Percentiles rank a stretch among this genome's conserved stretches.
phyloP scores from a whole-genome alignment of 768 basidiomycete genomes.

The Panellus pusillus region DNA sequence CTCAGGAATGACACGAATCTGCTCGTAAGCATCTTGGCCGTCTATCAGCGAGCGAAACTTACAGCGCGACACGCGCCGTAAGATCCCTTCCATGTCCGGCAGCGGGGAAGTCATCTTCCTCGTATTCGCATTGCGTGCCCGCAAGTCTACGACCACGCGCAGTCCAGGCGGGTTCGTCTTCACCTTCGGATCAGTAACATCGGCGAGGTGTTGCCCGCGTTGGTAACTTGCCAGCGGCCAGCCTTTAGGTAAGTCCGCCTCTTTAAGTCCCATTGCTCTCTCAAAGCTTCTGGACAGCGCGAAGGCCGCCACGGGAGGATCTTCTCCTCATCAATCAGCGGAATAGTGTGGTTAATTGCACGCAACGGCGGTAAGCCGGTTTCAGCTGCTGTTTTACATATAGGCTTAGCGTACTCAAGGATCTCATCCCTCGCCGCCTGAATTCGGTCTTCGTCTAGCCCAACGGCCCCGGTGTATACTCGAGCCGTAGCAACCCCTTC shows the following conservation, averaged over 20 bases:
- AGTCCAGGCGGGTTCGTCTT: slow-evolving; percentile 15
- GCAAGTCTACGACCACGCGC: slow-evolving; percentile 7
- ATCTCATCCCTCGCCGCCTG: slow-evolving; percentile 1
- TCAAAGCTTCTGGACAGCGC: slow-evolving; percentile 31
- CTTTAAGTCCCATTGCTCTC: slow-evolving; percentile 28
- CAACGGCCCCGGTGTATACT: background rate
- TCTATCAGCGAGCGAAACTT: slow-evolving; percentile 31
- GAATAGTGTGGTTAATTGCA: slow-evolving; percentile 34
- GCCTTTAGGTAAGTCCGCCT: slow-evolving; percentile 28
- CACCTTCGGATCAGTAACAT: slow-evolving; percentile 35
- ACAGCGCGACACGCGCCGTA: slow-evolving; percentile 24
- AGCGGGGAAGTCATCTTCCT: slow-evolving; percentile 24
- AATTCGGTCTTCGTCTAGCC: too few species aligned
- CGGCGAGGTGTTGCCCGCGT: slow-evolving; percentile 29
- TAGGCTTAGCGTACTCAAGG: slow-evolving; percentile 4
- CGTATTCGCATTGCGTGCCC: slow-evolving; percentile 22
- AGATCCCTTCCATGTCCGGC: slow-evolving; percentile 32
- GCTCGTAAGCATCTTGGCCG: slow-evolving; percentile 33
- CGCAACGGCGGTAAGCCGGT: background rate
- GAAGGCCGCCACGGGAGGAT: slow-evolving; percentile 30
- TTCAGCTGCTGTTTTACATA: background rate
- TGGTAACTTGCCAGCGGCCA: slow-evolving; percentile 31
- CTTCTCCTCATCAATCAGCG: slow-evolving; percentile 29
- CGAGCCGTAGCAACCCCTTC: slow-evolving; percentile 15
- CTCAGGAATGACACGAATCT: slow-evolving; percentile 26